Base-by-base conservation (phyloP, 305 asterid genomes). In the Fraxinus greggii region DNA sequence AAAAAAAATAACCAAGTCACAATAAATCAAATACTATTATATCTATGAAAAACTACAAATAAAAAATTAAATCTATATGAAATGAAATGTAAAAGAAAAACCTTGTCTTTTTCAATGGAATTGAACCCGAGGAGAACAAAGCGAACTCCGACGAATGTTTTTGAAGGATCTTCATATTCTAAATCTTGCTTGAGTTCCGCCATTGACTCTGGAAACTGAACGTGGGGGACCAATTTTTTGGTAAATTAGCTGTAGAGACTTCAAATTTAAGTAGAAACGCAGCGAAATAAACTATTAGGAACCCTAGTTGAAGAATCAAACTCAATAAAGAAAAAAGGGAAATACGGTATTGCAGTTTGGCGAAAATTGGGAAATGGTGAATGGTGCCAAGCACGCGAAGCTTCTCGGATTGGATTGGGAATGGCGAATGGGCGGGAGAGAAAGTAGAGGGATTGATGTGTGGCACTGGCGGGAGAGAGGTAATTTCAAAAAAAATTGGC, bases 111-210 rank as follows among this genome's bases (percentile, higher is more conserved):
- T n/a, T 83, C 78, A 35, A 24, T 78, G 48, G 89, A 67, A 76
- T 93, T 91, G 84, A 92, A 92, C 7, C 98, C 97, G 26, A 35
- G 59, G 4, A 95, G 95, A 77, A 90, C 65, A 77, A 92, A 95
- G 6, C 90, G 88, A 79, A 93, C 89, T 29, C 95, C 97, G 1
- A 29, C 19, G 81, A 95, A 94, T 33, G 87, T 63, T 78, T 81
- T 91, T 0, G 91, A 77, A 0, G 87, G 82, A 32, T 88, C 90
- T 0, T 87, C 92, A 61, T 84, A 76, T 38, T 80, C 82, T 77
- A 85, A 81, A n/a, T 61, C 65, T 72, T 82, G 86, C 78, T 78
- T 85, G 83, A 83, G 85, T 65, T 81, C 90, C 85, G 67, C 29
- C 90, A 87, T 81, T 78, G 77, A 78, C 42, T 36, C 72, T 74